Evolutionary conservation across 1,284 basidiomycete species (phyloP).

Genomic region (Fistulina hepatica): DNA sequence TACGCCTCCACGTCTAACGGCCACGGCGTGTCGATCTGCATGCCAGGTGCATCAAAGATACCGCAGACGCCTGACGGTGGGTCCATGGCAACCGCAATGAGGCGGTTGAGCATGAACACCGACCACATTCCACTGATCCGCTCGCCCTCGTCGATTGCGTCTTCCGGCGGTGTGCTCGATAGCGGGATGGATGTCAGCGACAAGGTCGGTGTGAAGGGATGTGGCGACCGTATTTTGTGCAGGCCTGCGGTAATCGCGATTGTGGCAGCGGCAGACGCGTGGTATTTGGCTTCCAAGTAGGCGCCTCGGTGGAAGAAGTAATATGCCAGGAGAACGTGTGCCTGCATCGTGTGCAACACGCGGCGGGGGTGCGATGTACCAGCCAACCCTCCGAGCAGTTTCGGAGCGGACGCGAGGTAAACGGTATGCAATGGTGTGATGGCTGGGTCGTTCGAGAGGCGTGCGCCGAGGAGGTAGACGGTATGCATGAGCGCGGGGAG

Average conservation of each 20-base stretch:
- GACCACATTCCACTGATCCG: slow-evolving; percentile 50
- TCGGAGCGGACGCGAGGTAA: slow-evolving; percentile 34
- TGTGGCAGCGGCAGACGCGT: slow-evolving; percentile 29
- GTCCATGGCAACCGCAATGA: slow-evolving; percentile 36
- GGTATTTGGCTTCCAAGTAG: slow-evolving; percentile 34
- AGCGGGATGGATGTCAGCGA: slow-evolving; percentile 19
- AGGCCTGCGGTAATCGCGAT: slow-evolving; percentile 31
- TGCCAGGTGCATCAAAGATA: slow-evolving; percentile 33
- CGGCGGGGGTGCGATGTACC: slow-evolving; percentile 30
- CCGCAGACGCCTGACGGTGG: slow-evolving; percentile 33
- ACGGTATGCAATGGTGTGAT: slow-evolving; percentile 26
- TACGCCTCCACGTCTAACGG: slow-evolving; percentile 39
- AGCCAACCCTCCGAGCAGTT: slow-evolving; percentile 29
- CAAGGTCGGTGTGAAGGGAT: slow-evolving; percentile 10
- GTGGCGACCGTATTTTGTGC: slow-evolving; percentile 30
- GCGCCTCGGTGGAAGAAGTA: slow-evolving; percentile 42
- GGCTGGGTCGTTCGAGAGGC: slow-evolving; percentile 28
- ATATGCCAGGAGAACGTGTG: slow-evolving; percentile 42
- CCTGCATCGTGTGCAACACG: slow-evolving; percentile 43
- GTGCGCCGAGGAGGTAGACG: slow-evolving; percentile 40
- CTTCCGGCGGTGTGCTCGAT: slow-evolving; percentile 16
- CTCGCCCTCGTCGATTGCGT: slow-evolving; percentile 42
- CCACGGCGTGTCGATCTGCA: slow-evolving; percentile 47
- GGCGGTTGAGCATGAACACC: slow-evolving; percentile 40
- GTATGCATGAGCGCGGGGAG: slow-evolving; percentile 36